Evolutionary conservation across 305 asterid species (phyloP).

Genomic region (Solanum hybrid): DNA sequence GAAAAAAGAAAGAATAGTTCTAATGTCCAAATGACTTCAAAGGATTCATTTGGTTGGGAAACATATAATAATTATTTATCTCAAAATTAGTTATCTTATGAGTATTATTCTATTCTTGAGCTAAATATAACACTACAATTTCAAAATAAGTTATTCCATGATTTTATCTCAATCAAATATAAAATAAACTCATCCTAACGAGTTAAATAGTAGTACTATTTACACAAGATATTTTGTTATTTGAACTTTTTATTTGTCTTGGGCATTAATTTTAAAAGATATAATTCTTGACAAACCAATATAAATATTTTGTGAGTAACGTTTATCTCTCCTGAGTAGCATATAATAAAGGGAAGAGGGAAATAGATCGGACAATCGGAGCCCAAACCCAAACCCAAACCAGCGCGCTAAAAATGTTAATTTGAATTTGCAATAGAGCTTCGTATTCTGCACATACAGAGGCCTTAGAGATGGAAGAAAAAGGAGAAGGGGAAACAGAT

Average conservation of each 20-base stretch:
- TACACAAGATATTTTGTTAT: background rate
- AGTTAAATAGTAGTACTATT: background rate
- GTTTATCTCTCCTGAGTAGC: background rate
- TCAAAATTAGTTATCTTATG: background rate
- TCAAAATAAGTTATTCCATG: rapidly evolving
- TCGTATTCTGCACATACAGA: background rate
- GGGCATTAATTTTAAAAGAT: background rate
- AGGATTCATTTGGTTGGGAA: background rate
- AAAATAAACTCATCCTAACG: background rate
- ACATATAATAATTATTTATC: background rate
- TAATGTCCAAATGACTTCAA: background rate
- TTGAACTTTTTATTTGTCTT: background rate
- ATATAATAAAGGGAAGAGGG: background rate
- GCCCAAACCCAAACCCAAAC: background rate
- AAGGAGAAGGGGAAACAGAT: slow-evolving; percentile 46
- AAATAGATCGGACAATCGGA: background rate
- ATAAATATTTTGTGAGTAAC: background rate
- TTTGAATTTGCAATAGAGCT: background rate
- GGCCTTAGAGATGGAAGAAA: slow-evolving; percentile 33
- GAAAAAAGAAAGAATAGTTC: background rate
- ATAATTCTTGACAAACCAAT: background rate
- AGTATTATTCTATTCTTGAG: background rate
- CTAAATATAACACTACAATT: background rate
- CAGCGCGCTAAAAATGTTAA: background rate
- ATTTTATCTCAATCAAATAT: background rate